Conservation (phyloP, 768 basidiomycete genomes). For the Crucibulum laeve region DNA sequence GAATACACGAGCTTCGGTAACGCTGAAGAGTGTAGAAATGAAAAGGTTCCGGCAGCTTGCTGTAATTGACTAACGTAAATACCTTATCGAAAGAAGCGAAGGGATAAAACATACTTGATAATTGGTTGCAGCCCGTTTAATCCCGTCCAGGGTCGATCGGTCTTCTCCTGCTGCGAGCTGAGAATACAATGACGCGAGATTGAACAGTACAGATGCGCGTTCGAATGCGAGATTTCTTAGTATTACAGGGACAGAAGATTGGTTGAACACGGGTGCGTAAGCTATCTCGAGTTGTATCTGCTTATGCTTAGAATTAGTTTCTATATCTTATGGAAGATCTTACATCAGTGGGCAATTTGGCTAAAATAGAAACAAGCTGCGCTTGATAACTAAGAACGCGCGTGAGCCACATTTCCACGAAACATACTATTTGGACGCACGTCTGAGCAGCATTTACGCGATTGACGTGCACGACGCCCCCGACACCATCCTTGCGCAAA, state of each 20-base stretch:
- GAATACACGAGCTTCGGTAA: constrained; percentile 47
- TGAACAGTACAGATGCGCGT: constrained; percentile 74
- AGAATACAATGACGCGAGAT: constrained; percentile 83
- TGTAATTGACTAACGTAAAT: constrained; percentile 13
- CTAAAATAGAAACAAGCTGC: constrained; percentile 77
- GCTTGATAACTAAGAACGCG: constrained; percentile 73
- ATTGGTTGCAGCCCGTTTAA: constrained; percentile 69
- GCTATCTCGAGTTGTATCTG: constrained; percentile 71
- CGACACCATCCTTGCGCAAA: constrained; percentile 54
- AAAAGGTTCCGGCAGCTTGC: constrained; percentile 73
- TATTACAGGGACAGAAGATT: constrained; percentile 51
- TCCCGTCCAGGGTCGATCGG: constrained; percentile 69
- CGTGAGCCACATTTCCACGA: constrained; percentile 1
- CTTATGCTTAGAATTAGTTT: neutral
- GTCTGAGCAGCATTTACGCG: constrained; percentile 46
- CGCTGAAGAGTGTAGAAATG: constrained; percentile 50
- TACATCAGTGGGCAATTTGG: constrained; percentile 83
- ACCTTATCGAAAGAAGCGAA: neutral
- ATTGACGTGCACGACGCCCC: constrained; percentile 49
- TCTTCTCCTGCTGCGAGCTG: constrained; percentile 72
- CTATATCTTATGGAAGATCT: constrained; percentile 9
- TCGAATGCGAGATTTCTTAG: constrained; percentile 80
- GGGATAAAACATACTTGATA: constrained; percentile 52
- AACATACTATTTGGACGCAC: constrained; percentile 38
- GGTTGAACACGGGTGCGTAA: constrained; percentile 70